Percentiles rank a stretch among this genome's conserved stretches.
Evolutionary conservation across 495 filamentous ascomycete genomes (phyloP).

Genomic region (Penicillium canescens): DNA sequence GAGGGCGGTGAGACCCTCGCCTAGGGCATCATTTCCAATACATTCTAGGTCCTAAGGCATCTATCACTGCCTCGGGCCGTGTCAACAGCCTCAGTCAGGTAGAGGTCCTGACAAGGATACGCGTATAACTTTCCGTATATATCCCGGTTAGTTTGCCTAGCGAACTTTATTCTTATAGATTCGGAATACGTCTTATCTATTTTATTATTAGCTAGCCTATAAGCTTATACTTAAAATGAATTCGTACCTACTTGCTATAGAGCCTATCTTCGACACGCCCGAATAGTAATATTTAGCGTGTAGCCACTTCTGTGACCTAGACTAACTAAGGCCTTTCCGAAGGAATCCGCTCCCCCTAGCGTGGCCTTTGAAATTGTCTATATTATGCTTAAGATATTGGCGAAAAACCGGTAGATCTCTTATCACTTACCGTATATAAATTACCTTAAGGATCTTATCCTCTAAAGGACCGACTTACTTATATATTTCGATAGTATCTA

Average conservation of each 20-base stretch:
- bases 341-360: slow-evolving; percentile 13
- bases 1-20: too few relatives aligned
- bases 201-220: neutral
- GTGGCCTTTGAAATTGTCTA: slow-evolving; percentile 1
- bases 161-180: slow-evolving; percentile 13
- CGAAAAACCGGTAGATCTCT: slow-evolving; percentile 11
- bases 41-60: too few relatives aligned
- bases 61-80: too few relatives aligned
- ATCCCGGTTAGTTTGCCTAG: slow-evolving; percentile 2
- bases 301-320: slow-evolving; percentile 13
- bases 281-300: slow-evolving; percentile 9
- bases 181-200: slow-evolving; percentile 10
- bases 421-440: slow-evolving; percentile 4
- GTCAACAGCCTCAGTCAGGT: too few relatives aligned
- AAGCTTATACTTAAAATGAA: neutral
- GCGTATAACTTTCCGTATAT: slow-evolving; percentile 13
- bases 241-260: slow-evolving; percentile 12
- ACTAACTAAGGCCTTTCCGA: slow-evolving; percentile 10
- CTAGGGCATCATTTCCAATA: too few relatives aligned
- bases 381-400: neutral
- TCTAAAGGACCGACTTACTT: neutral
- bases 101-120: too few relatives aligned
- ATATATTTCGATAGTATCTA: slow-evolving; percentile 2
- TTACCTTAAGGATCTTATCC: slow-evolving; percentile 4
- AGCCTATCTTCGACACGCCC: slow-evolving; percentile 15